Evolutionary conservation across 495 filamentous ascomycete genomes (phyloP).

Genomic region (Neurospora tetrasperma): DNA sequence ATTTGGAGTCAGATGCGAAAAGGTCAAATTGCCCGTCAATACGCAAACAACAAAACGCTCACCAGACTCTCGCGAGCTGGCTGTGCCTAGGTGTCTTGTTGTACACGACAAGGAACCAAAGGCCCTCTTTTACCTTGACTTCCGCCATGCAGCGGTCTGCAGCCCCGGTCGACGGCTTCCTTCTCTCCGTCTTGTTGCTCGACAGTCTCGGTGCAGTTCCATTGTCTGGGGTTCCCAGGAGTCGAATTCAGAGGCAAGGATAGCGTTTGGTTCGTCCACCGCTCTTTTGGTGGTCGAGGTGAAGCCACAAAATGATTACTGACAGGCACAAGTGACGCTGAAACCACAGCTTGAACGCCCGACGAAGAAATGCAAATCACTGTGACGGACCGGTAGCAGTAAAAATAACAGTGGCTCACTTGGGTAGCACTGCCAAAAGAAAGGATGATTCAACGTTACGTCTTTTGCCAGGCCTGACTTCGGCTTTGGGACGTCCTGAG

Average conservation of each 20-base stretch:
- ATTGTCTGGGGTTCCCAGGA: slow-evolving; percentile 35
- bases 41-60: slow-evolving; percentile 24
- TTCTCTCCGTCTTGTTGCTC: slow-evolving; percentile 23
- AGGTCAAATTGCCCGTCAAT: slow-evolving; percentile 12
- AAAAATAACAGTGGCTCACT: background rate
- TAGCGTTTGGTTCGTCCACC: slow-evolving; percentile 35
- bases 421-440: background rate
- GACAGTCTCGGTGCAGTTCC: slow-evolving; percentile 33
- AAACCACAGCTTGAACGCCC: slow-evolving; percentile 5
- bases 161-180: slow-evolving; percentile 25
- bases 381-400: background rate
- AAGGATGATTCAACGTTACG: slow-evolving; percentile 1
- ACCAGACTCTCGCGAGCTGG: slow-evolving; percentile 12
- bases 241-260: slow-evolving; percentile 32
- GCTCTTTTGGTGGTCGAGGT: slow-evolving; percentile 35
- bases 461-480: slow-evolving; percentile 3
- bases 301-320: slow-evolving; percentile 32
- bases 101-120: slow-evolving; percentile 27
- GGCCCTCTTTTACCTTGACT: slow-evolving; percentile 28
- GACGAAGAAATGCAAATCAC: background rate
- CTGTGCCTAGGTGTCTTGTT: slow-evolving; percentile 3
- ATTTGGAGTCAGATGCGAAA: slow-evolving; percentile 9
- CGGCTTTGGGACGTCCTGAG: slow-evolving; percentile 2
- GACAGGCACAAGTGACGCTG: slow-evolving; percentile 11
- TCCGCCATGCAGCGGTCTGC: slow-evolving; percentile 28